Base-by-base conservation (phyloP, 345 rosid genomes). In the Clausena lansium region DNA sequence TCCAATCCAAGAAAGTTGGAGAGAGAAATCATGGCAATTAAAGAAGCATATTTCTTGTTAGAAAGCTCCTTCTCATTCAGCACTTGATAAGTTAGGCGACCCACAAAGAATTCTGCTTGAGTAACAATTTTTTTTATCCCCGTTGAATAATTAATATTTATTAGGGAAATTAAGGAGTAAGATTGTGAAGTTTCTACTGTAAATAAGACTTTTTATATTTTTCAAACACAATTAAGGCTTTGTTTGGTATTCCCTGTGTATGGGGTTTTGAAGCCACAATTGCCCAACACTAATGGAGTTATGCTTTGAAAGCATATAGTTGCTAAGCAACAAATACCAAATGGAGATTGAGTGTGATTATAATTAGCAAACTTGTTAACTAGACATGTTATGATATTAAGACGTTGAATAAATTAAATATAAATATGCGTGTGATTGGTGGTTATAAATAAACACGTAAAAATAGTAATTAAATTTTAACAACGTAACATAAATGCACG, bases 1-100 rank as follows among this genome's bases (percentile, higher is more conserved):
- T 80, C 77, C n/a, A 61, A 77, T 77, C 82, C 80, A 32, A 45
- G 30, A 78, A 76, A 71, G 28, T 61, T 72, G 85, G 80, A 79
- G 74, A 61, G 67, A 63, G 69, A 67, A 19, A 62, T 15, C 1
- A 3, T 20, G 45, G 0, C 30, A 55, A 38, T 19, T 7, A 7
- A 9, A 5, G 19, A 0, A 2, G 4, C 28, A 1, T n/a, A 25
- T 62, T 47, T 63, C 47, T 63, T 19, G 6, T 32, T 19, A 17
- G 45, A 65, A 20, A 8, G 10, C 41, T 17, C 25, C 36, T 35
- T 35, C 70, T 22, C 45, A 8, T 64, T 64, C 68, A 0, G 8
- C 9, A 7, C 68, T 65, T 4, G 70, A 35, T 41, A 78, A 75
- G 82, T 78, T 78, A 75, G 82, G 82, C 82, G 62, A 63, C 64